Base-by-base conservation (phyloP, 495 filamentous ascomycete species). In the Cladorrhinum samala region DNA sequence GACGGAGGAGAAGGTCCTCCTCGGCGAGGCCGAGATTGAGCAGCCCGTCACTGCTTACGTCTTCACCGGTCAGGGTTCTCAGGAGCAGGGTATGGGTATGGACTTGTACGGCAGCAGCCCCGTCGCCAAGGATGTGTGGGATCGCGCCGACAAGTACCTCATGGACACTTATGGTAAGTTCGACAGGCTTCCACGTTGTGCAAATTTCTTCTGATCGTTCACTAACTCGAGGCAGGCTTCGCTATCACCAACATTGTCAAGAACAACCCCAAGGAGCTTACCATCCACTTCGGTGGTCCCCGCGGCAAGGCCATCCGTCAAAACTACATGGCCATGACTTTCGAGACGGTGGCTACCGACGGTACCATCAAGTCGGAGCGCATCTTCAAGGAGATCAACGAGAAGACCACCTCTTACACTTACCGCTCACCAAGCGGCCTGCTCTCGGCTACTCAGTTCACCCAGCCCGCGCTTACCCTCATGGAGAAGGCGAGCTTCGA, bases 401-500 rank as follows among this genome's bases (percentile, higher is more conserved):
- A 96, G 69, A 84, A 77, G 63, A 96, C 93, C 0, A 85, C 86
- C 1, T 96, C 88, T 0, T 97, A 97, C 77, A 96, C 93, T 13
- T 97, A 97, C 76, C 86, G 89, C 23, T 97, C 93, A 13, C 93
- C 93, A 2, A 92, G 88, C 0, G 93, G 93, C 59, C 85, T 99
- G 25, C 82, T 99, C 25, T 99, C 94, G 18, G 93, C 93, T 9
- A 99, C 93, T 13, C 93, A 99, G 62, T 99, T 99, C 75, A 97
- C 93, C 2, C 93, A 99, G 66, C 93, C 93, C 7, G 94, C 93
- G 38, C 75, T 99, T 54, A 99, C 93, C 24, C 76, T 99, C 47
- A 97, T 99, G 94, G 93, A 99, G 77, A 99, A 99, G 77, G 93
- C 93, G 52, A 93, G 88, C 59, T 99, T 97, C 62, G 93, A 99